Evolutionary conservation across 768 basidiomycete genomes (phyloP), one percentile per base, ranked within the genome.

Genomic region (Pulveroboletus sp.): DNA sequence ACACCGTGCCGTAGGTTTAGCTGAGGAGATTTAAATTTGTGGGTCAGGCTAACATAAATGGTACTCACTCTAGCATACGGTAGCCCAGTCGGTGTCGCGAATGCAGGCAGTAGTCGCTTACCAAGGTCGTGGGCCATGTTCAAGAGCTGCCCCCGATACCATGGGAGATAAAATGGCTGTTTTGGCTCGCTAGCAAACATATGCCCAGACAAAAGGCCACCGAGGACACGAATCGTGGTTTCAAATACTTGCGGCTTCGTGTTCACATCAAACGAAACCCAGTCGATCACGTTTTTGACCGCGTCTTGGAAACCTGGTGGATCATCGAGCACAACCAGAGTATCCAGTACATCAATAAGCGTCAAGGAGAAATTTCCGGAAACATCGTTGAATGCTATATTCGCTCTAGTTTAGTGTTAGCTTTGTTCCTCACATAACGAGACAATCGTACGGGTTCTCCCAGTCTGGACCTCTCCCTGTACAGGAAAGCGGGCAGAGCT

Each of bases 201-300:
- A 59, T 93, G 93, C 24, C 82, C 93, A 7, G 89, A 91, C 12
- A 93, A 66, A 33, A 99, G 77, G 5, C 93, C 92, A 3, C 96
- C 96, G 8, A 99, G 73, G 6, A 93, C 91, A 26, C 94, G 83
- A 48, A 98, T 98, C 1, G 91, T 97, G 9, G 89, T 90, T 72
- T 99, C 95, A 62, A 99, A 99, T 5, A 98, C 87, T 76, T 99
- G 95, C n/a, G 96, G 93, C 67, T 84, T 91, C 37, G 91, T 92
- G 68, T 97, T 85, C 50, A 93, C 86, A 63, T 97, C 89, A 66
- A 96, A 97, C 1, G 85, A 85, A 35, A 96, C 89, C 77, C 80
- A 83, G 46, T 82, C 69, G 44, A 95, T 86, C 47, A 93, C 80
- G 54, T 88, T 81, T 51, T 79, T 81, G 45, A 98, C 85, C 3